Base-by-base conservation (phyloP, 140 eudicot species). In the Bidens hawaiensis region DNA sequence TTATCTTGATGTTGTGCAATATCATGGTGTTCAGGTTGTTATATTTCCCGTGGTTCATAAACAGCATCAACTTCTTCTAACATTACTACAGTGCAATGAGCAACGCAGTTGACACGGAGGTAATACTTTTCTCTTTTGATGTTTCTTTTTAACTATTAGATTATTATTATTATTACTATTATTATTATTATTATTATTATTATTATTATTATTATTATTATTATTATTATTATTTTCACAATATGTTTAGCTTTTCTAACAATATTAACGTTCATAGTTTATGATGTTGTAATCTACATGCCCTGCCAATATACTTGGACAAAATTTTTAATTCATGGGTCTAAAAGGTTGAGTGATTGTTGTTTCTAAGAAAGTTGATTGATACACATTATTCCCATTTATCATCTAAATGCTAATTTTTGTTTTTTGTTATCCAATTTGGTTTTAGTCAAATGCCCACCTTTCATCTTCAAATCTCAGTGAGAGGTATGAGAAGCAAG, bases 71-170 rank as follows among this genome's bases (percentile, higher is more conserved):
- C 94, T 90, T 65, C 97, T 90, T 19, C 95, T 90, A 69, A 90
- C 97, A 11, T 70, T 90, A 82, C 97, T 90, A 62, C 82, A n/a
- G n/a, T n/a, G n/a, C n/a, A n/a, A n/a, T 86, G 40, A 86, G 97
- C 71, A 90, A 90, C 86, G 97, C 97, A 50, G 93, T 77, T 70
- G 67, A 95, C 57, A 90, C 86, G 97, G 97, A 90, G 97, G 97
- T 89, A 76, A 75, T 15, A 18, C 28, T 57, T 34, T 13, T 9
- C 40, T 67, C 14, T 1, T 18, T 38, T 51, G 2, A 43, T 9
- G 15, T 33, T 21, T 5, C 16, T 42, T 11, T 42, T 28, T 21
- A 54, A 43, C 24, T 10, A 26, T 15, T 15, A 14, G 23, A n/a
- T n/a, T n/a, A n/a, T n/a, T n/a, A n/a, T n/a, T n/a, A n/a, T n/a